Percentiles rank a stretch among this genome's conserved stretches.
phyloP scores from a whole-genome alignment of 2,329 filamentous ascomycete species.

The Tolypocladium cylindrosporum region DNA sequence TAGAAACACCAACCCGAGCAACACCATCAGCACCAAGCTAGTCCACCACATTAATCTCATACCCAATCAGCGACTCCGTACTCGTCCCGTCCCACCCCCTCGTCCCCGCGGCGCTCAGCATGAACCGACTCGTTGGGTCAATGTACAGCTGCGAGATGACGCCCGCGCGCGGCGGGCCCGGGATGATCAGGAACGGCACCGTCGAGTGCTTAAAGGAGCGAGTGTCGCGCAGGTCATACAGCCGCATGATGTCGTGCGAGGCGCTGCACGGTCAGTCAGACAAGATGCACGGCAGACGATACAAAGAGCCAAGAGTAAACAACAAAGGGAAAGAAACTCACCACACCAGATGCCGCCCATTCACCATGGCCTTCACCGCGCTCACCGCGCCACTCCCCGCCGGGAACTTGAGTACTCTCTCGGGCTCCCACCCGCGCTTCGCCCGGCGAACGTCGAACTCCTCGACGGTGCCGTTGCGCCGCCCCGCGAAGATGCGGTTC shows the following conservation, averaged over 20 bases:
- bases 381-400: constrained; percentile 83
- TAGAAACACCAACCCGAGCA: neutral
- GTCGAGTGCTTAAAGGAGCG: constrained; percentile 60
- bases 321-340: constrained; percentile 19
- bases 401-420: constrained; percentile 78
- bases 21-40: neutral
- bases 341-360: constrained; percentile 84
- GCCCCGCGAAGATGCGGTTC: constrained; percentile 87
- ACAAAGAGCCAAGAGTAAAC: neutral
- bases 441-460: constrained; percentile 83
- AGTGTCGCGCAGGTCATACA: constrained; percentile 75
- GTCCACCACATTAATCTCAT: constrained; percentile 57
- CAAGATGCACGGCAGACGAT: neutral
- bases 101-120: constrained; percentile 87
- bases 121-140: constrained; percentile 79
- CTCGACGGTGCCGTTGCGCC: constrained; percentile 86
- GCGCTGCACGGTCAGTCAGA: constrained; percentile 42
- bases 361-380: constrained; percentile 81
- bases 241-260: constrained; percentile 82
- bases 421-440: constrained; percentile 55
- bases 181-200: constrained; percentile 92
- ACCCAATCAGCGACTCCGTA: constrained; percentile 87
- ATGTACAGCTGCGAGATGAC: constrained; percentile 81
- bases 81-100: constrained; percentile 87
- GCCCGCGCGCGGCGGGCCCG: constrained; percentile 72